Evolutionary conservation across 2,329 filamentous ascomycete species (phyloP).

Genomic region (Balansia obtecta): DNA sequence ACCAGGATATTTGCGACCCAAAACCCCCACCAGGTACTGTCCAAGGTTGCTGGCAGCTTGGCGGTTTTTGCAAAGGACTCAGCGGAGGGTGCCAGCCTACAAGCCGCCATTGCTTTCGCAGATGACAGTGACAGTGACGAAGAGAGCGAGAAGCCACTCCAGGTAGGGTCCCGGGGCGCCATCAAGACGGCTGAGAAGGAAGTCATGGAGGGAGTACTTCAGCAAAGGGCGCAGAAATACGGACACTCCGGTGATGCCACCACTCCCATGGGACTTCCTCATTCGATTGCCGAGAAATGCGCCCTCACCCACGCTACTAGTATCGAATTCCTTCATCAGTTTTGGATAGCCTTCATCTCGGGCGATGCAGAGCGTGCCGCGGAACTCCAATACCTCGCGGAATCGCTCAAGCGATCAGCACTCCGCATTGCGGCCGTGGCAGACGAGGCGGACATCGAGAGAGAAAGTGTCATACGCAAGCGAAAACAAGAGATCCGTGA

Average conservation of each 20-base stretch:
- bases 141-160: conserved; percentile 37
- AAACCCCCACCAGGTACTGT: conserved; percentile 55
- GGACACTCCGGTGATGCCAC: conserved; percentile 34
- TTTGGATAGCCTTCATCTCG: conserved; percentile 86
- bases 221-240: conserved; percentile 47
- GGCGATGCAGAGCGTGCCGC: conserved; percentile 69
- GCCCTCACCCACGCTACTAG: conserved; percentile 77
- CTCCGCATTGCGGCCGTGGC: conserved; percentile 72
- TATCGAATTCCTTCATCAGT: conserved; percentile 92
- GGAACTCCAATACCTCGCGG: conserved; percentile 70
- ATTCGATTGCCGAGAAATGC: conserved; percentile 45
- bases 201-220: conserved; percentile 51
- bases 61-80: conserved; percentile 34
- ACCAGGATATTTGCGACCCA: conserved; percentile 52
- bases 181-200: conserved; percentile 52
- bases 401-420: conserved; percentile 66
- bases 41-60: conserved; percentile 51
- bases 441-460: conserved; percentile 63
- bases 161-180: conserved; percentile 58
- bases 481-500: conserved; percentile 59
- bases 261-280: conserved; percentile 41
- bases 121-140: conserved; percentile 59
- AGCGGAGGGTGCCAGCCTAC: conserved; percentile 44
- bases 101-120: conserved; percentile 52
- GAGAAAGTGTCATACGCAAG: conserved; percentile 51